Base-by-base conservation (phyloP, 768 basidiomycete genomes). In the Kwoniella newhampshirensis region DNA sequence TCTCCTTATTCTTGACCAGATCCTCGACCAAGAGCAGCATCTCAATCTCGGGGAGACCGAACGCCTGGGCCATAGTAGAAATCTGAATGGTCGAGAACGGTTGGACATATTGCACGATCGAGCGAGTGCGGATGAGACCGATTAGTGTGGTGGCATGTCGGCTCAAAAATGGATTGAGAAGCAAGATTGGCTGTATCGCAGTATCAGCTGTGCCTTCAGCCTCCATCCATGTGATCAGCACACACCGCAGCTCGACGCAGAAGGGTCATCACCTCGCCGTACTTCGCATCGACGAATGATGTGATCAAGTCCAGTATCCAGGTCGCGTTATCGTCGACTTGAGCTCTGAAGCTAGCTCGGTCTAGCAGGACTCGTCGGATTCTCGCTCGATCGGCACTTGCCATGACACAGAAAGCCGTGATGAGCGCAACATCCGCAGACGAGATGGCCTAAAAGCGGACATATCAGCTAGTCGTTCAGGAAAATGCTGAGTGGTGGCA, bases 361-460 rank as follows among this genome's bases (percentile, higher is more conserved):
- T 85, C 86, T 27, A 90, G 75, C 3, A 80, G 54, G 20, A 70
- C 82, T 0, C 81, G 59, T 70, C 87, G 87, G 78, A 97, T 85
- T 17, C 82, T 80, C 0, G 82, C 80, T 5, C 94, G 83, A 4
- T 84, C 78, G 56, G 90, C 80, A 37, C 83, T 87, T 0, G 91
- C 87, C 4, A 98, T 83, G 2, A 88, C 87, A 64, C 89, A 91
- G 0, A 97, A 77, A 0, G 87, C 86, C 9, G 86, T 87, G 70
- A 91, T 92, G 36, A 94, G 84, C 1, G 89, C 91, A 44, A 97
- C 84, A 75, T 97, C 94, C 4, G 82, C 82, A 0, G 88, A 83
- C 0, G 89, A 82, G 35, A 96, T 80, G 41, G 92, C 81, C 86
- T 89, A 67, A 42, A 8, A 6, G 32, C 32, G 32, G 13, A 28